These are phyloP conservation scores for Rhizopogon vinicolor DNA, from an alignment of 768 basidiomycete genomes.

Conservation along the genomic window DNA sequence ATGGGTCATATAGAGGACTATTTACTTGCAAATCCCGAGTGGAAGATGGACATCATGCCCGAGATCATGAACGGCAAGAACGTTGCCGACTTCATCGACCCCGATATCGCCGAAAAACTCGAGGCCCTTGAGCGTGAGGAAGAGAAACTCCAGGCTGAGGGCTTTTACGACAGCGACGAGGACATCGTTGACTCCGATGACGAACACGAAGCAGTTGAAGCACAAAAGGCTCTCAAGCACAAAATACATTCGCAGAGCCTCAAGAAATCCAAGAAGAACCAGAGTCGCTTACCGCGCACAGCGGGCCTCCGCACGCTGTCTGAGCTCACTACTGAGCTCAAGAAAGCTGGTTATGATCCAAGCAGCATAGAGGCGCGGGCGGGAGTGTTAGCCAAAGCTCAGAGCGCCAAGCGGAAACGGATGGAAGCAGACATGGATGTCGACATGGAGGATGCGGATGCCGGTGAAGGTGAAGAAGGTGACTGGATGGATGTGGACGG, in stretches of 20 bases:
- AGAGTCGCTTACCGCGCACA: constrained; percentile 71
- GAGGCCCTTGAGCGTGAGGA: constrained; percentile 97
- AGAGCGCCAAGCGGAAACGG: constrained; percentile 58
- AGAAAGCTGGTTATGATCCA: constrained; percentile 87
- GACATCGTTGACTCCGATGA: constrained; percentile 76
- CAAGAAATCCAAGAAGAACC: constrained; percentile 89
- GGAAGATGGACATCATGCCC: constrained; percentile 98
- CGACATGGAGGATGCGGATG: constrained; percentile 44
- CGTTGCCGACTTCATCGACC: constrained; percentile 96
- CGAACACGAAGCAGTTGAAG: constrained; percentile 70
- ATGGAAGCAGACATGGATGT: constrained; percentile 49
- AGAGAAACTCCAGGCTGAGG: constrained; percentile 88
- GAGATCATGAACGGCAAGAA: constrained; percentile 99
- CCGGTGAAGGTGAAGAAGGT: constrained; percentile 36
- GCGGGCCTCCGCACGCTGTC: constrained; percentile 59
- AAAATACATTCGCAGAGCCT: constrained; percentile 69
- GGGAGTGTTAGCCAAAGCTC: constrained; percentile 69
- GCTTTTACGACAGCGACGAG: constrained; percentile 89
- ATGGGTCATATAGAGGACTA: constrained; percentile 70
- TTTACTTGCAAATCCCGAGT: constrained; percentile 80
- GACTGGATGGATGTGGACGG: constrained; percentile 54
- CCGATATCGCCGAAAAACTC: constrained; percentile 94
- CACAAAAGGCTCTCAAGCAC: constrained; percentile 52
- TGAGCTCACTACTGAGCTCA: constrained; percentile 77
- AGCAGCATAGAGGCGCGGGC: constrained; percentile 88